A percentile compares a stretch with the other conserved stretches of the same genome.
Conservation (phyloP, 805 yeast species). For the Saccharomyces jurei region DNA sequence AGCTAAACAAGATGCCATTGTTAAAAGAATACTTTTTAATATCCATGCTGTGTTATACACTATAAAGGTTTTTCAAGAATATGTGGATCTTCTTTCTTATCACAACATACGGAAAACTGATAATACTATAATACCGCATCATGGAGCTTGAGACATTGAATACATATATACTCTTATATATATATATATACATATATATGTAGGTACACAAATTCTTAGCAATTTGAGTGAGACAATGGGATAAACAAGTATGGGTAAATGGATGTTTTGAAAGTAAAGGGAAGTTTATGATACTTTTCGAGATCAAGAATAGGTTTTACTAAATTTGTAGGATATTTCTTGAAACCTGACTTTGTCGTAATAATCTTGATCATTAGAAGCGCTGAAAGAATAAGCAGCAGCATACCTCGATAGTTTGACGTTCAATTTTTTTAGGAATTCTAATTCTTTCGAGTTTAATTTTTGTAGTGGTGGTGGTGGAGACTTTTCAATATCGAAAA, state of each 20-base stretch:
- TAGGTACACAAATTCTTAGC: background rate
- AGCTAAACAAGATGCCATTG: background rate
- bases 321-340: conserved; percentile 28
- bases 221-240: background rate
- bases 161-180: background rate
- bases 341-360: conserved; percentile 29
- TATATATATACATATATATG: background rate
- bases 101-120: background rate
- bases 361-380: conserved; percentile 21
- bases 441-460: background rate
- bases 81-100: background rate
- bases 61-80: background rate
- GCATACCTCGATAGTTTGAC: conserved; percentile 19
- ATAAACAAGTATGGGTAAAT: background rate
- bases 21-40: background rate
- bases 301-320: conserved; percentile 24
- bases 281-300: background rate
- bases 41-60: background rate
- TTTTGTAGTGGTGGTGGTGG: background rate
- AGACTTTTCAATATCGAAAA: background rate
- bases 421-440: conserved; percentile 11
- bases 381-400: conserved; percentile 13
- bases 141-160: background rate
- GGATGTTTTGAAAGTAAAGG: background rate
- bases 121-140: background rate